Conservation (phyloP, 345 rosid species). For the Triadica sebifera region DNA sequence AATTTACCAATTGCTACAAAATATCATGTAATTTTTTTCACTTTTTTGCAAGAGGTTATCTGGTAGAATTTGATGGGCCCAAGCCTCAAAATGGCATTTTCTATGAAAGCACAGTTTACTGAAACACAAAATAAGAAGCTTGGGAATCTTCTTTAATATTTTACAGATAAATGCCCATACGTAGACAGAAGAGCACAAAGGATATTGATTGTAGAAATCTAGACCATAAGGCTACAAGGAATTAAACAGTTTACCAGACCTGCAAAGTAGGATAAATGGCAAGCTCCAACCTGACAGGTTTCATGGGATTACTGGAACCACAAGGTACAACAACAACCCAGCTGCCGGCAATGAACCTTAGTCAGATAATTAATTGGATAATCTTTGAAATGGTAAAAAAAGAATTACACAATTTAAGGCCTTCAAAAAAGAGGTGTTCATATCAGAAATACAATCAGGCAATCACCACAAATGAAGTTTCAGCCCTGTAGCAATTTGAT, state of each 20-base stretch:
- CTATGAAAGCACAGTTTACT: not conserved
- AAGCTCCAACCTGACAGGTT: slow-evolving; percentile 21
- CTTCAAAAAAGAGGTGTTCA: not conserved
- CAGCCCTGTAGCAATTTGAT: not conserved
- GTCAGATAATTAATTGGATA: not conserved
- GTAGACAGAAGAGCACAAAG: not conserved
- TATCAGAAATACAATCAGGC: not conserved
- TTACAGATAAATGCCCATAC: not conserved
- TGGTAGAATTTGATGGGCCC: not conserved
- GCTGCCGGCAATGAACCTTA: slow-evolving; percentile 13
- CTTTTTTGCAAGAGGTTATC: not conserved
- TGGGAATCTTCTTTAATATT: not conserved
- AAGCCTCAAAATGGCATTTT: not conserved
- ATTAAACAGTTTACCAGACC: slow-evolving; percentile 9
- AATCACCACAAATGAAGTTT: slow-evolving; percentile 9
- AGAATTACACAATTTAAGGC: slow-evolving; percentile 16
- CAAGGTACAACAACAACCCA: slow-evolving; percentile 28
- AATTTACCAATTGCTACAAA: not conserved
- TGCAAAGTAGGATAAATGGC: slow-evolving; percentile 20
- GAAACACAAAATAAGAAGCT: not conserved
- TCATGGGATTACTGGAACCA: slow-evolving; percentile 16
- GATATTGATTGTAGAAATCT: not conserved
- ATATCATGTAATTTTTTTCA: not conserved
- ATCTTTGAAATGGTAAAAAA: not conserved
- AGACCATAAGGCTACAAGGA: not conserved